phyloP scores from a whole-genome alignment of 148 eudicot genomes.

The Diospyros kaki region DNA sequence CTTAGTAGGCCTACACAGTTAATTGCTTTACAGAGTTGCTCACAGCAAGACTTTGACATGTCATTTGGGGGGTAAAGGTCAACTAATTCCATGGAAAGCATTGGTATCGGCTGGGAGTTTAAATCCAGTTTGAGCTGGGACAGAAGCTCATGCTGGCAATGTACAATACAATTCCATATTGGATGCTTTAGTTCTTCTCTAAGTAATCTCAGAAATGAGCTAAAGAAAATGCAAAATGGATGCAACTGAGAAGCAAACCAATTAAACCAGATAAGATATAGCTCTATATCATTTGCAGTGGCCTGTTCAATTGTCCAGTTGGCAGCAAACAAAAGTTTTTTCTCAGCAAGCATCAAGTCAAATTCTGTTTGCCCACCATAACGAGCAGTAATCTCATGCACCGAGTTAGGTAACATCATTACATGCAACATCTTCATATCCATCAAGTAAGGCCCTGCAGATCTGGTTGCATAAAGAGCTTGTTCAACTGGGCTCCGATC shows the following conservation, averaged over 20 bases:
- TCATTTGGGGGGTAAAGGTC: slow-evolving; percentile 30
- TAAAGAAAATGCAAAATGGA: slow-evolving; percentile 52
- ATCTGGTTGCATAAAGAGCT: slow-evolving; percentile 18
- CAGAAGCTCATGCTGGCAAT: slow-evolving; percentile 37
- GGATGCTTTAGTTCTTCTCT: slow-evolving; percentile 62
- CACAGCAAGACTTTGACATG: slow-evolving; percentile 22
- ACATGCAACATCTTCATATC: slow-evolving; percentile 42
- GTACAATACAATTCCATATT: slow-evolving; percentile 57
- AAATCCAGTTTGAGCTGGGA: slow-evolving; percentile 26
- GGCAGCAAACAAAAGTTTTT: slow-evolving; percentile 66
- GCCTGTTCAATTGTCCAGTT: slow-evolving; percentile 89
- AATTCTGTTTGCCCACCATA: slow-evolving; percentile 19
- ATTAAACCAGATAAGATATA: slow-evolving; percentile 61
- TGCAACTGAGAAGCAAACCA: slow-evolving; percentile 65
- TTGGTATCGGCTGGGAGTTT: slow-evolving; percentile 40
- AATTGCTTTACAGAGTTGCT: slow-evolving; percentile 46
- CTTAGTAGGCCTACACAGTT: slow-evolving; percentile 52
- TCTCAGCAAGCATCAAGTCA: slow-evolving; percentile 29
- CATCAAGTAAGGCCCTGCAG: slow-evolving; percentile 32
- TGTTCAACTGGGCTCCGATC: slow-evolving; percentile 19
- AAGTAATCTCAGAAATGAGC: slow-evolving; percentile 36
- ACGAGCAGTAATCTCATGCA: slow-evolving; percentile 18
- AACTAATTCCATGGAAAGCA: slow-evolving; percentile 60
- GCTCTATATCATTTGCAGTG: slow-evolving; percentile 46
- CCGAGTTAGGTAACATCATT: slow-evolving; percentile 38